A percentile compares a stretch with the other conserved stretches of the same genome.
Conservation (phyloP, 2,329 filamentous ascomycete species). For the Sphaerostilbella broomeana region DNA sequence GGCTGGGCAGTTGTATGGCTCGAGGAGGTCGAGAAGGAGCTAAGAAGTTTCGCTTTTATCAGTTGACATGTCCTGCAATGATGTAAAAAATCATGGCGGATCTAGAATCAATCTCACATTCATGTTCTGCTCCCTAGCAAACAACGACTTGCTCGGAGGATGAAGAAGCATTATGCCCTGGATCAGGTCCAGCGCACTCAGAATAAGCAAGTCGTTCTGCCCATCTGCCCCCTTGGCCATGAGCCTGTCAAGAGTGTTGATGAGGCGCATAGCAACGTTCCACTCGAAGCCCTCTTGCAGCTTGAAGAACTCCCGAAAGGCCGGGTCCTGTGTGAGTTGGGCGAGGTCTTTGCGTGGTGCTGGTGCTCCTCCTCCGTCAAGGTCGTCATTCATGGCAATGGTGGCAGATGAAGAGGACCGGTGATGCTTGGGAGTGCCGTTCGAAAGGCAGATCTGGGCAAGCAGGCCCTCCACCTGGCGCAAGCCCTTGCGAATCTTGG, state of each 20-base stretch:
- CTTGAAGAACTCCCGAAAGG: constrained; percentile 93
- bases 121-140: constrained; percentile 88
- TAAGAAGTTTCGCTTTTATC: constrained; percentile 27
- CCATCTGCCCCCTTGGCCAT: constrained; percentile 76
- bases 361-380: constrained; percentile 34
- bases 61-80: not conserved
- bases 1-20: constrained; percentile 82
- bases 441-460: constrained; percentile 84
- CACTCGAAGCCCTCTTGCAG: constrained; percentile 96
- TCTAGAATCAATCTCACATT: constrained; percentile 50
- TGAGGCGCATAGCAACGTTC: constrained; percentile 85
- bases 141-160: constrained; percentile 79
- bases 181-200: constrained; percentile 80
- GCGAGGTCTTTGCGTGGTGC: constrained; percentile 55
- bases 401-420: constrained; percentile 17
- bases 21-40: constrained; percentile 89
- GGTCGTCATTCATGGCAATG: constrained; percentile 20
- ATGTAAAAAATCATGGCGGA: not conserved
- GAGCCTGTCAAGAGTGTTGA: constrained; percentile 78
- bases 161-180: constrained; percentile 86
- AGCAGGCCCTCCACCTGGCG: constrained; percentile 90
- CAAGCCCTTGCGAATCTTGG: constrained; percentile 87
- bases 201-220: constrained; percentile 80
- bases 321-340: constrained; percentile 72
- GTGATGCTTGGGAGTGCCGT: constrained; percentile 15